Base-by-base conservation (phyloP, 345 rosid species). In the Murraya koenigii region DNA sequence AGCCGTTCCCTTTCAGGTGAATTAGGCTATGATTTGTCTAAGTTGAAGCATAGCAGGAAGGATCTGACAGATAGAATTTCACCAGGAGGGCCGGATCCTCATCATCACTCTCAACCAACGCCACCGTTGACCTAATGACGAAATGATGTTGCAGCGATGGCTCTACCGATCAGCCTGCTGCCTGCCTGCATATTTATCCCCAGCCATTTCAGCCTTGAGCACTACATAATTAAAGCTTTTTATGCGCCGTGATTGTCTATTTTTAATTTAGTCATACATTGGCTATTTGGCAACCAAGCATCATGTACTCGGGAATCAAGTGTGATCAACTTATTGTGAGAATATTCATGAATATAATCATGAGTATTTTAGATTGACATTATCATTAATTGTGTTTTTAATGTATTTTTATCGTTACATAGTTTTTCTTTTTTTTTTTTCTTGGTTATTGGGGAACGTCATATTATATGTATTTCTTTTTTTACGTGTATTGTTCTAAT, bases 81-180 rank as follows among this genome's bases (percentile, higher is more conserved):
- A 25, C 87, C 89, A 0, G 86, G 79, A 81, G 88, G 92, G 10
- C 89, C 90, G 19, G 78, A 81, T 69, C 79, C 78, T 75, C 72
- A 79, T 32, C 89, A 83, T 71, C 81, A 83, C 75, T 59, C 23
- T 13, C 22, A 17, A 36, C 60, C 85, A 55, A 49, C 62, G 9
- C 68, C 82, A 44, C 5, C 49, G 68, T 54, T 69, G 73, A 74
- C 75, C 22, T 71, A 44, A 44, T 44, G 49, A 44, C 49, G 0
- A 13, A 13, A 3, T 44, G 5, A 3, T 44, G 49, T 13, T 13
- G 49, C 49, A 44, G 49, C 17, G 17, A 44, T 44, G 49, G 49
- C 49, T 44, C 49, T 44, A 44, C 17, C 13, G 49, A 14, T 44
- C 49, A 44, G 49, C 49, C 49, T 44, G 49, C 49, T 3, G 49